phyloP scores from a whole-genome alignment of 2,329 filamentous ascomycete species.

The Verticillium isaacii region DNA sequence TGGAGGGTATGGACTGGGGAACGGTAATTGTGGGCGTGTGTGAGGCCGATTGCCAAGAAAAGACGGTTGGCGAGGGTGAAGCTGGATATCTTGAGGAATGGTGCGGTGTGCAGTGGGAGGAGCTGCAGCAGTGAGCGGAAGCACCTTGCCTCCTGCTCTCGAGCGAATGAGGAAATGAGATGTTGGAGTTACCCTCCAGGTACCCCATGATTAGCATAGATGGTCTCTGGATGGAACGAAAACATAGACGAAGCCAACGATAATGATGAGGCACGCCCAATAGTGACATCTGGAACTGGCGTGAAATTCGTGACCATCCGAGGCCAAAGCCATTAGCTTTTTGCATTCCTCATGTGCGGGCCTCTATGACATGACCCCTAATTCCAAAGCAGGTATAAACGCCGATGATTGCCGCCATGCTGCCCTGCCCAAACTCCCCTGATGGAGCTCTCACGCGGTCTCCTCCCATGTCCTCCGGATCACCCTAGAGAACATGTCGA shows the following conservation, averaged over 20 bases:
- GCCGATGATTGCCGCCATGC: slow-evolving; percentile 16
- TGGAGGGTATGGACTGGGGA: slow-evolving; percentile 97
- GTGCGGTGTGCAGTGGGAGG: slow-evolving; percentile 98
- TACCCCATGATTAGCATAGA: not conserved
- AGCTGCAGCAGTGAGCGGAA: slow-evolving; percentile 42
- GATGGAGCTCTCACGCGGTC: slow-evolving; percentile 45
- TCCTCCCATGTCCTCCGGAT: slow-evolving; percentile 85
- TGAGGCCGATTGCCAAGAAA: slow-evolving; percentile 67
- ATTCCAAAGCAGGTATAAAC: slow-evolving; percentile 15
- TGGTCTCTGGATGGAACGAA: not conserved
- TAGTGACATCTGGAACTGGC: not conserved
- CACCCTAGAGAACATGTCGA: slow-evolving; percentile 78
- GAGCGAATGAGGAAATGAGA: not conserved
- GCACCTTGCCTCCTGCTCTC: too few species aligned
- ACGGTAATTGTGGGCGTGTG: slow-evolving; percentile 87
- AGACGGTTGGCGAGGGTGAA: slow-evolving; percentile 52
- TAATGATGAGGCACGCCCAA: not conserved
- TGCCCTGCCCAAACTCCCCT: slow-evolving; percentile 10
- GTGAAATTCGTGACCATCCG: not conserved
- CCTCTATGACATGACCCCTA: slow-evolving; percentile 9
- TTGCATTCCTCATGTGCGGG: slow-evolving; percentile 4
- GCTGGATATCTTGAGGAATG: slow-evolving; percentile 89
- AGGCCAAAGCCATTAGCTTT: not conserved
- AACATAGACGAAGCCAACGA: not conserved
- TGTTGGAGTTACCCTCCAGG: not conserved